Evolutionary conservation across 1,139 yeast genomes (phyloP).

Genomic region (Arxiozyma bovina): DNA sequence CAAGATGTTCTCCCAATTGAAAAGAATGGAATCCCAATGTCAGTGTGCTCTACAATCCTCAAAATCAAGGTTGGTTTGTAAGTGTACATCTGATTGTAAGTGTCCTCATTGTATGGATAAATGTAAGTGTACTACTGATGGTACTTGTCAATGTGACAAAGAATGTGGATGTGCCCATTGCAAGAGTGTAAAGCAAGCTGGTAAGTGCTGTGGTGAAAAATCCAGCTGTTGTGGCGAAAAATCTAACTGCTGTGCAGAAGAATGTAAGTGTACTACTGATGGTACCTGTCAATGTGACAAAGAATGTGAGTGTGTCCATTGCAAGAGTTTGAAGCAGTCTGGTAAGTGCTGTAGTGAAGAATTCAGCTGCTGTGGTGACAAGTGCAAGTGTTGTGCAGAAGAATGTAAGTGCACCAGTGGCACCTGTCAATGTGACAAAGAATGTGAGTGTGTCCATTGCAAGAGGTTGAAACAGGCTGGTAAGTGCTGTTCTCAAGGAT

Average conservation of each 20-base stretch:
- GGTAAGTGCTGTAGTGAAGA: background rate
- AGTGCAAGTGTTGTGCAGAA: background rate
- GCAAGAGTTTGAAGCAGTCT: too few species aligned
- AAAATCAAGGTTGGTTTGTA: background rate
- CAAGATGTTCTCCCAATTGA: slow-evolving; percentile 4
- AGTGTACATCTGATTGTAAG: background rate
- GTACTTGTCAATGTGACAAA: background rate
- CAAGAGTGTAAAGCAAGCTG: background rate
- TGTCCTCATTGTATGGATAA: background rate
- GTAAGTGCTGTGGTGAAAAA: background rate
- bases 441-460: slow-evolving; percentile 1
- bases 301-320: too few species aligned
- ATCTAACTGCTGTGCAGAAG: background rate
- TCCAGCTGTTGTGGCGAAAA: background rate
- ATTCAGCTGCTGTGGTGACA: too few species aligned
- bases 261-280: background rate
- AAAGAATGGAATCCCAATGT: slow-evolving; percentile 3
- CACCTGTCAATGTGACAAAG: background rate
- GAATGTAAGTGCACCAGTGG: background rate
- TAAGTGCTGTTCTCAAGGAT: background rate
- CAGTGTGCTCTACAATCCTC: slow-evolving; percentile 1
- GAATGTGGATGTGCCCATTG: slow-evolving; percentile 3
- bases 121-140: background rate
- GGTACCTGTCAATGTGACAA: background rate
- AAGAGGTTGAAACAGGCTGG: background rate